Base-by-base conservation (phyloP, 2,329 filamentous ascomycete genomes). In the Talaromyces piceae region DNA sequence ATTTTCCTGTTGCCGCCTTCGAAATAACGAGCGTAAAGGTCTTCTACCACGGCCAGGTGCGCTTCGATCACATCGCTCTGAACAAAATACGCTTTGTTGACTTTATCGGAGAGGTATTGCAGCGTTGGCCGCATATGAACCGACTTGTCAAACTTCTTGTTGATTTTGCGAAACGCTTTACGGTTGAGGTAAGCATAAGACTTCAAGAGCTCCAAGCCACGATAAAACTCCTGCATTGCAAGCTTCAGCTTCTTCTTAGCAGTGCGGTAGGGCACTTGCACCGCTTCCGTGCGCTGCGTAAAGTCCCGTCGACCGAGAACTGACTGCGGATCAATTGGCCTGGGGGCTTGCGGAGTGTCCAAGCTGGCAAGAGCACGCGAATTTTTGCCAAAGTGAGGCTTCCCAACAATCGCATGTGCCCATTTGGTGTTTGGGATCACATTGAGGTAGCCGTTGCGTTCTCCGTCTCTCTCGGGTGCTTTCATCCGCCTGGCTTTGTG, bases 121-220 rank as follows among this genome's bases (percentile, higher is more conserved):
- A 87, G 79, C 0, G 85, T 79, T 0, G 88, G 88, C 9, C 86
- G 80, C 37, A 89, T 85, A 59, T 90, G 82, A 51, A 90, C 82
- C 2, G 86, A 82, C 72, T 97, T 98, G 76, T 97, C 91, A 66
- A 94, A 97, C 70, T 98, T 98, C 69, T 98, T 98, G 71, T 95
- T 96, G 64, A 98, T 89, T 68, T 98, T 98, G 27, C 91, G 84
- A 63, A 97, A 97, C 0, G 90, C 93, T 0, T 89, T 95, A 45
- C 89, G 81, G 67, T 98, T 98, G 12, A 96, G 76, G 20, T 95
- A 73, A 1, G 90, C 86, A 61, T 95, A 98, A 0, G 88, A 87
- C 71, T 96, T 97, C 53, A 98, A 77, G 43, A 97, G 74, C 65
- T 98, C 93, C 12, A 98, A 77, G 0, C 88, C 86, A 18, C 91